These are phyloP conservation scores for Entelexis paramagnoliae DNA, from an alignment of 1,139 yeast genomes.

Conservation along the genomic window DNA sequence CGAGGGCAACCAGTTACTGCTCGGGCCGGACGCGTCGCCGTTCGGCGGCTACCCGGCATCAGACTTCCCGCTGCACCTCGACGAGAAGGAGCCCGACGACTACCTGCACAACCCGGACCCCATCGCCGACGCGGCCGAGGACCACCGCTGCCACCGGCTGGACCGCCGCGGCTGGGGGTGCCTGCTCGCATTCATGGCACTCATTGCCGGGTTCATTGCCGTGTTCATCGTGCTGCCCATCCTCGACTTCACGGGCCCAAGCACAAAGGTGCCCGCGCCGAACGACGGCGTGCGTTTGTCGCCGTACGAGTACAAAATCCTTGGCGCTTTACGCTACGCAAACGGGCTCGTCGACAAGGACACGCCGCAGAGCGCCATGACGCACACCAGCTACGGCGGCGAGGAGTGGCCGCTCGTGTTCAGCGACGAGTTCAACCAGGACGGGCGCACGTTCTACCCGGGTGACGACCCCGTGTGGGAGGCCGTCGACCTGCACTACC, in stretches of 20 bases:
- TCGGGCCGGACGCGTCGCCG: constrained; percentile 47
- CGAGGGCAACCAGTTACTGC: constrained; percentile 24
- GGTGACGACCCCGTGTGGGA: constrained; percentile 81
- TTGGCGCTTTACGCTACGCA: constrained; percentile 49
- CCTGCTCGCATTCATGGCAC: constrained; percentile 44
- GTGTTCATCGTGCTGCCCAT: constrained; percentile 68
- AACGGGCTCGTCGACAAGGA: constrained; percentile 57
- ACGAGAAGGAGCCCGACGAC: constrained; percentile 87
- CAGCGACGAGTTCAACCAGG: constrained; percentile 73
- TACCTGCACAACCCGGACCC: constrained; percentile 91
- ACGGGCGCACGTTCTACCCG: constrained; percentile 70
- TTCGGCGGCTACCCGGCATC: constrained; percentile 93
- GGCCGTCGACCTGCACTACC: constrained; percentile 66
- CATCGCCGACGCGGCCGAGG: constrained; percentile 69
- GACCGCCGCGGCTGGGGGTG: constrained; percentile 32
- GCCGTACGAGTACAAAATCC: constrained; percentile 47
- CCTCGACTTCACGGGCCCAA: constrained; percentile 54
- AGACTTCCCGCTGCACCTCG: constrained; percentile 72
- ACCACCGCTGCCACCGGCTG: constrained; percentile 50
- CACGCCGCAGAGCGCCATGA: constrained; percentile 51
- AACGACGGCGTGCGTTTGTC: constrained; percentile 35
- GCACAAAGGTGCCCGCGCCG: constrained; percentile 12
- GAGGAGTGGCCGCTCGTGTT: constrained; percentile 61
- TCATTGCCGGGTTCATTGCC: constrained; percentile 49
- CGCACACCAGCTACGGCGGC: constrained; percentile 43